Conservation (phyloP, 371 early-diverging fungal species). For the Nematocida parisii region DNA sequence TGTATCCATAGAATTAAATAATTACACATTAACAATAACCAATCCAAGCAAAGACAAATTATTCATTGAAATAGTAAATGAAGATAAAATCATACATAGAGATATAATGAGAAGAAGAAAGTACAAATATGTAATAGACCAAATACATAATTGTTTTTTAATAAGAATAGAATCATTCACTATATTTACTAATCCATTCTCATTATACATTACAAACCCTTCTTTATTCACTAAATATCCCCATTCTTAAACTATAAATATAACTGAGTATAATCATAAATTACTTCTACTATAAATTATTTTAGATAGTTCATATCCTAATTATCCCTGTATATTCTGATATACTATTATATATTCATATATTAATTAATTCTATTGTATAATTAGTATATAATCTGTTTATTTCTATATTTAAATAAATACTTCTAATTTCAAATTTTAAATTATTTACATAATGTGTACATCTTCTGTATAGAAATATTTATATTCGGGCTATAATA, state of each 20-base stretch:
- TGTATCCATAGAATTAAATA: background rate
- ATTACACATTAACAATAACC: background rate
- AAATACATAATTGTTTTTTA: background rate
- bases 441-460: no score
- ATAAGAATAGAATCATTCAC: background rate
- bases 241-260: background rate
- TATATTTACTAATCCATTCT: background rate
- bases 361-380: no score
- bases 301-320: no score
- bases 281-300: no score
- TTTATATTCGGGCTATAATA: no score
- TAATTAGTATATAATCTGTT: no score
- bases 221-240: background rate
- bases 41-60: background rate
- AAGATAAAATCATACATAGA: background rate
- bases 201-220: background rate
- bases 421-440: no score
- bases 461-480: no score
- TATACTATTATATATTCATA: no score
- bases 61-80: background rate
- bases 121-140: background rate
- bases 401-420: no score
- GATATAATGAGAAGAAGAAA: background rate
- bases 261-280: no score
- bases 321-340: no score